Evolutionary conservation across 2,329 filamentous ascomycete species (phyloP), one percentile per base, ranked within the genome.

Genomic region (Parasarocladium wereldwijsianum): DNA sequence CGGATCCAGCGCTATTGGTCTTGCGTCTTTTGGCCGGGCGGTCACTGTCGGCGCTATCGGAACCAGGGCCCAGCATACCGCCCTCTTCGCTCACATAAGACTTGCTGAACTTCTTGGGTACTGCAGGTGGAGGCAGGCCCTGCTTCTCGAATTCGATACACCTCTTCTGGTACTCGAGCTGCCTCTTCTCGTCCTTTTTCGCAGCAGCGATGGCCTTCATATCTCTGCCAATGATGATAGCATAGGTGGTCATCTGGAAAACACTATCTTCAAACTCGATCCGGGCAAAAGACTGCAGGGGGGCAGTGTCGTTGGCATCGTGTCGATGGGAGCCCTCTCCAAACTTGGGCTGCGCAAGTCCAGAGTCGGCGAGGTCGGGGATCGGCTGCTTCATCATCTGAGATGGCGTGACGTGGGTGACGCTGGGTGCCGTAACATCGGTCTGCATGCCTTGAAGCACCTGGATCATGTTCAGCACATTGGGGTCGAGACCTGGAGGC

Each of bases 231-330:
- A 86, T 70, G 33, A 80, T 68, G 40, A 85, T 66, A 31, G 70
- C 64, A 41, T 76, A 76, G 2, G 77, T 83, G 30, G 74, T 82
- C 72, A 86, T 79, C 51, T 81, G 79, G 49, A 81, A 85, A 33
- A 74, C 67, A 45, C 78, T 77, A 56, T 86, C 80, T 40, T 68
- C 64, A 46, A 86, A 85, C 42, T 75, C 69, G 36, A 86, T 58
- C 31, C 62, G 58, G 24, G 67, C 67, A 46, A 70, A 72, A 3
- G 66, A 70, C 42, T 70, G 63, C 10, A 72, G 50, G 27, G n/a
- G n/a, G n/a, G n/a, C n/a, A n/a, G n/a, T n/a, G n/a, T n/a, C n/a
- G n/a, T n/a, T n/a, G n/a, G n/a, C n/a, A n/a, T n/a, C n/a, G n/a
- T n/a, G n/a, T n/a, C n/a, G n/a, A n/a, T n/a, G n/a, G n/a, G n/a